Conservation (phyloP, 2,329 filamentous ascomycete species). For the Monascus ruber region DNA sequence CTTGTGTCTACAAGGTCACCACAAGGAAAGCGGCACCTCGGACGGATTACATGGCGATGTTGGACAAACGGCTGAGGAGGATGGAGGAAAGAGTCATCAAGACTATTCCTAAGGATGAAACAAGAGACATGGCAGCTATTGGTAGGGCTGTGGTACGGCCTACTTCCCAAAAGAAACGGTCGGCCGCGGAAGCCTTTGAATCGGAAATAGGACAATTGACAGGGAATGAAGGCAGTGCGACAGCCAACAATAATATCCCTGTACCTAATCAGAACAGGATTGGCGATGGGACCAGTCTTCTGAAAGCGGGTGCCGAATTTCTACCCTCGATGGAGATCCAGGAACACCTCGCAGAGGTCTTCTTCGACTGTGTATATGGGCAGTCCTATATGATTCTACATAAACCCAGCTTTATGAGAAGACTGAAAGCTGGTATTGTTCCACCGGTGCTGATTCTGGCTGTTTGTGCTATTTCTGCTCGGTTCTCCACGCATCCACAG, state of each 20-base stretch:
- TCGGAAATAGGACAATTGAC: constrained; percentile 74
- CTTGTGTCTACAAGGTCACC: constrained; percentile 95
- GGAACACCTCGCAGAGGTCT: constrained; percentile 85
- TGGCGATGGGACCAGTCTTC: constrained; percentile 61
- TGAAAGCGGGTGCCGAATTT: constrained; percentile 71
- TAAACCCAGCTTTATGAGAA: constrained; percentile 94
- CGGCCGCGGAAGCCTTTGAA: constrained; percentile 77
- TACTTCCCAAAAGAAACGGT: constrained; percentile 64
- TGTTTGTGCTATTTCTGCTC: constrained; percentile 87
- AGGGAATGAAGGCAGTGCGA: constrained; percentile 42
- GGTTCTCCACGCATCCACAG: constrained; percentile 82
- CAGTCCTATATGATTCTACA: constrained; percentile 91
- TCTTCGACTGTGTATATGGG: constrained; percentile 91
- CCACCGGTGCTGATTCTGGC: constrained; percentile 88
- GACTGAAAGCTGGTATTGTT: constrained; percentile 59
- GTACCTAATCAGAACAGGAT: constrained; percentile 50
- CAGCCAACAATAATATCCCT: constrained; percentile 34
- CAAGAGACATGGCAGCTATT: constrained; percentile 55
- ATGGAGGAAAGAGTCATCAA: constrained; percentile 99
- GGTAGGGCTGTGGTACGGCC: constrained; percentile 79
- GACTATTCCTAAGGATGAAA: constrained; percentile 77
- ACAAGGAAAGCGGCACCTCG: constrained; percentile 85
- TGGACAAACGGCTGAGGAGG: constrained; percentile 86
- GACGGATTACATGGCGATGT: constrained; percentile 98
- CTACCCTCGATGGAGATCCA: constrained; percentile 79